Evolutionary conservation across 2,329 filamentous ascomycete genomes (phyloP), one percentile per base, ranked within the genome.

Genomic region (Neophaeococcomyces aloes): DNA sequence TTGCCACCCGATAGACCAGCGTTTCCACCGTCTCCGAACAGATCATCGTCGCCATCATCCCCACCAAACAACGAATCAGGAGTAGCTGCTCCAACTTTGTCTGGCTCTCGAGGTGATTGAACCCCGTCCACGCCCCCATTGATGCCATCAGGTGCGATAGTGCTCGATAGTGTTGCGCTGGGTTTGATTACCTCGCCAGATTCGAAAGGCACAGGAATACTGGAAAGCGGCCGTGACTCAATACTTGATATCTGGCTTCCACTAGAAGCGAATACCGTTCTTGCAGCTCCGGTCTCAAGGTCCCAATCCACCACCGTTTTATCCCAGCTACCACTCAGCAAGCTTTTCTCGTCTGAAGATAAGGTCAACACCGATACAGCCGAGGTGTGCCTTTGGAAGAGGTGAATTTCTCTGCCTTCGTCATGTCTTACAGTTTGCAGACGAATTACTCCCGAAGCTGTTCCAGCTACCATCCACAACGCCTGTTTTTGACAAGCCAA

Each of bases 291-390:
- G 1, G 78, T 91, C 56, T 96, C 86, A 19, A 98, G 64, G 61
- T 96, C 91, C 91, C 91, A 98, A 59, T 96, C 88, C 42, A 87
- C 76, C 1, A 96, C 81, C 14, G 77, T 83, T 65, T 94, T 96
- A 63, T 98, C 91, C 91, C 91, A 98, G 60, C 87, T 89, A 3
- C 91, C 91, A 27, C 87, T 95, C 7, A 98, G 64, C 3, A 96
- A 76, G 30, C 82, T 88, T 56, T 75, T 81, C 66, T 98, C 91
- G 53, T 96, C 88, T 4, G 83, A 78, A 0, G 85, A 78, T 10
- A 98, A 67, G 7, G 77, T 81, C 46, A 98, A 65, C 4, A 93
- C 86, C 15, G 87, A 94, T 14, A 98, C 91, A 0, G 91, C 89
- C 36, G 88, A 94, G 1, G 80, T 86, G 60, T 98, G 91, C 52